Base-by-base conservation (phyloP, 176 grass and related monocot genomes). In the Eragrostis nindensis region DNA sequence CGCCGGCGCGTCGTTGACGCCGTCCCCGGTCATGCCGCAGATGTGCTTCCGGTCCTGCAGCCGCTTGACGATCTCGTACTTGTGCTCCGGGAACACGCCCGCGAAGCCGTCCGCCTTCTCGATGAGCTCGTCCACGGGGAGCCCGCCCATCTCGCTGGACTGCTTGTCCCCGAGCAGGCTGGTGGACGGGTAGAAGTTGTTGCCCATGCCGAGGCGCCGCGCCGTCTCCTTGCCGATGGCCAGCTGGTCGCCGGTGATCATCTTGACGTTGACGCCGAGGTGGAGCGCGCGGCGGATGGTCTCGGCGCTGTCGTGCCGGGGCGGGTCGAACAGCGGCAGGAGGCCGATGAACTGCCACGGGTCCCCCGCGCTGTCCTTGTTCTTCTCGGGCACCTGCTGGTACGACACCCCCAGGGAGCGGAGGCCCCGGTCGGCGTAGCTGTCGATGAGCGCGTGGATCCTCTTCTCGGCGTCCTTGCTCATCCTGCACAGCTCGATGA, bases 41-140 rank as follows among this genome's bases (percentile, higher is more conserved):
- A 98, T 95, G 95, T 98, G 95, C 78, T 98, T 98, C 74, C 92
- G 74, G 77, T 95, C 95, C 78, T 98, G 95, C 17, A 98, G 86
- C 71, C 87, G 91, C 92, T 89, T 98, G 66, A 97, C 95, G 64
- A 97, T 97, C 89, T 97, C 95, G 68, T 97, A 97, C 92, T 97
- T 97, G 92, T 97, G 95, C 86, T 94, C 95, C 2, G 94, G 94
- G 79, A 97, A 97, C 44, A 97, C 94, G 1, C 94, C 94, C 6
- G 94, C 94, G 73, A 97, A 97, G 15, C 94, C 94, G 70, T 97
- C 94, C 3, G 94, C 94, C 84, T 97, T 97, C 94, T 97, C 94
- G 78, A 97, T 97, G 27, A 97, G 91, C 87, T 97, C 94, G 67
- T 97, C 94, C 38, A 97, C 84, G 71, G 85, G 85, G 5, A 94